Evolutionary conservation across 2,329 filamentous ascomycete species (phyloP).

Genomic region (Talaromyces sp.): DNA sequence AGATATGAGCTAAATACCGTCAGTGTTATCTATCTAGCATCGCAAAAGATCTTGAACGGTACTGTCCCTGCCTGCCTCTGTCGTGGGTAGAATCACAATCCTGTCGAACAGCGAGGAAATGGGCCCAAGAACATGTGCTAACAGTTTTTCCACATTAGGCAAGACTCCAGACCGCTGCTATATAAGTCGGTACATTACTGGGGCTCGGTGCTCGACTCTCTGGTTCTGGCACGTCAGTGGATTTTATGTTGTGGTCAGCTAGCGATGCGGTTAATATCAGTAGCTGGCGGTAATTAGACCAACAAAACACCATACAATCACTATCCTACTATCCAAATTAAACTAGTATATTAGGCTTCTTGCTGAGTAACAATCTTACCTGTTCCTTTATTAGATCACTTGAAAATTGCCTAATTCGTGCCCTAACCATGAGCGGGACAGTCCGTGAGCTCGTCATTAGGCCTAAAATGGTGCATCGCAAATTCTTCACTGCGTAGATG

Average conservation of each 20-base stretch:
- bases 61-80: background rate
- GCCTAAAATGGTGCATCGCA: background rate
- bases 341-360: background rate
- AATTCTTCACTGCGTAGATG: background rate
- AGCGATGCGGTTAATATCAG: background rate
- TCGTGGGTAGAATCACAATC: background rate
- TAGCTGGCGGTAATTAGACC: background rate
- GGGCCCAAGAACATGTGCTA: background rate
- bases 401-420: background rate
- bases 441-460: background rate
- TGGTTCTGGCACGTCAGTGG: background rate
- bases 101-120: background rate
- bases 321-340: background rate
- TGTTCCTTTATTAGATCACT: too few species aligned
- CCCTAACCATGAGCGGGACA: background rate
- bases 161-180: background rate
- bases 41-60: too few species aligned
- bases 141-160: background rate
- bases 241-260: background rate
- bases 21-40: too few species aligned
- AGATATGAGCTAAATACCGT: too few species aligned
- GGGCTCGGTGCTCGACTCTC: too few species aligned
- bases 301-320: background rate
- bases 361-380: background rate
- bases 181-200: too few species aligned